Percentiles rank a stretch among this genome's conserved stretches.
phyloP scores from a whole-genome alignment of 2,329 filamentous ascomycete species.

The Colletotrichum liriopes region DNA sequence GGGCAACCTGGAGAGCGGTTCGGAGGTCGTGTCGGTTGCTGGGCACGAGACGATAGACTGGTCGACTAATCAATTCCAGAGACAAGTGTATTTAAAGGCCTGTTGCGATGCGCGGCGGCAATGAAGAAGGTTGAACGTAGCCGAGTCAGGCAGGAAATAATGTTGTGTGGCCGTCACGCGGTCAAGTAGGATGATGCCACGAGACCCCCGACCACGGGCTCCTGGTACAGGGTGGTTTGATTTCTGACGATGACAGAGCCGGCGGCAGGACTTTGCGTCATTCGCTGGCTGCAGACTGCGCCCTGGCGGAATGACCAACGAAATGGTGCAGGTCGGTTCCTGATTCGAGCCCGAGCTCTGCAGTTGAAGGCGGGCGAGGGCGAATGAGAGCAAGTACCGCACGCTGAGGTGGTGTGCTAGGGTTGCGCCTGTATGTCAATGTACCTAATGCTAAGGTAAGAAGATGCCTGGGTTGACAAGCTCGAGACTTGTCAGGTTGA shows the following conservation, averaged over 20 bases:
- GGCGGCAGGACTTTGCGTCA: conserved; percentile 37
- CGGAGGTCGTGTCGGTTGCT: conserved; percentile 9
- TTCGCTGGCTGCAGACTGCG: conserved; percentile 41
- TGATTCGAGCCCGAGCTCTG: conserved; percentile 41
- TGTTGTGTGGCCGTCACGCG: conserved; percentile 40
- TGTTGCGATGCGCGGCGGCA: conserved; percentile 3
- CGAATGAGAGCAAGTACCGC: conserved; percentile 35
- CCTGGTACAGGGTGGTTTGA: conserved; percentile 36
- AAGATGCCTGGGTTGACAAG: conserved; percentile 29
- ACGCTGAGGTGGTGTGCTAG: conserved; percentile 38
- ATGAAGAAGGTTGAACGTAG: conserved; percentile 13
- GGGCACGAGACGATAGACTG: conserved; percentile 2
- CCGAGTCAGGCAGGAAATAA: conserved; percentile 30
- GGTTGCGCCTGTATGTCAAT: conserved; percentile 31
- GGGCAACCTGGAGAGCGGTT: conserved; percentile 24
- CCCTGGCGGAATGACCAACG: conserved; percentile 42
- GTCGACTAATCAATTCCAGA: neutral
- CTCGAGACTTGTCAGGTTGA: conserved; percentile 25
- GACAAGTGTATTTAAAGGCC: conserved; percentile 18
- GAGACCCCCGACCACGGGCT: conserved; percentile 39
- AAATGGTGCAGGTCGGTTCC: conserved; percentile 37
- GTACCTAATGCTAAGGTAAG: conserved; percentile 25
- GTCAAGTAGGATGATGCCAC: conserved; percentile 45
- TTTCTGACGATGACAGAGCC: conserved; percentile 42
- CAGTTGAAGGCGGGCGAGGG: conserved; percentile 23